Evolutionary conservation across 257 asterid genomes (phyloP).

Genomic region (Solanum paucissectum): DNA sequence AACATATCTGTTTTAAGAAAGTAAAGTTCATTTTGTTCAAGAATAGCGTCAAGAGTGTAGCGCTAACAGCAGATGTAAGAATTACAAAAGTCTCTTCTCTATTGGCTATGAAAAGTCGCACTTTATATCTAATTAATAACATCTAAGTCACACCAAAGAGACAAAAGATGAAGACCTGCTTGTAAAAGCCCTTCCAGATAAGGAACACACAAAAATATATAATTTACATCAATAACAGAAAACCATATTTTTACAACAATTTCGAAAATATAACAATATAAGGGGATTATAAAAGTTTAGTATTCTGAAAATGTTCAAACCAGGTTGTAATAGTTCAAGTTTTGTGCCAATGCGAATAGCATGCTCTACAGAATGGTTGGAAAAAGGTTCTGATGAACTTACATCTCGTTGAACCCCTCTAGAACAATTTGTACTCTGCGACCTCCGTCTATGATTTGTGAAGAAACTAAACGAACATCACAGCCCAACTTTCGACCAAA

Average conservation of each 20-base stretch:
- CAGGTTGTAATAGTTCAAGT: not conserved
- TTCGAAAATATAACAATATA: not conserved
- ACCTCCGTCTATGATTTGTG: slow-evolving; percentile 13
- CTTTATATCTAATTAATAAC: not conserved
- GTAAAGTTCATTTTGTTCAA: not conserved
- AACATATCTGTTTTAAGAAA: not conserved
- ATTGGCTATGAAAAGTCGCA: not conserved
- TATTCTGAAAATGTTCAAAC: not conserved
- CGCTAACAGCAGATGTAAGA: not conserved
- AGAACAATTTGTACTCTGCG: slow-evolving; percentile 7
- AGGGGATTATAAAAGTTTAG: not conserved
- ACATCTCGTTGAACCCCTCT: slow-evolving; percentile 11
- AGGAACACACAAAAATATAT: not conserved
- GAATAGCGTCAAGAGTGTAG: not conserved
- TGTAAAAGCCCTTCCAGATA: not conserved
- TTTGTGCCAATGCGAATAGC: not conserved
- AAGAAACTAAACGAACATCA: slow-evolving; percentile 20
- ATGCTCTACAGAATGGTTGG: not conserved
- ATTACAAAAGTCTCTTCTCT: not conserved
- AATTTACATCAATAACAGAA: not conserved
- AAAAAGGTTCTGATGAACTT: not conserved
- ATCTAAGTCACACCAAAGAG: not conserved
- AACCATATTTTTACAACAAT: not conserved
- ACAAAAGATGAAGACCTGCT: not conserved
- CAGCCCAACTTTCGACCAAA: slow-evolving; percentile 18